Evolutionary conservation across 1,284 basidiomycete species (phyloP).

Genomic region (Waitea zeae): DNA sequence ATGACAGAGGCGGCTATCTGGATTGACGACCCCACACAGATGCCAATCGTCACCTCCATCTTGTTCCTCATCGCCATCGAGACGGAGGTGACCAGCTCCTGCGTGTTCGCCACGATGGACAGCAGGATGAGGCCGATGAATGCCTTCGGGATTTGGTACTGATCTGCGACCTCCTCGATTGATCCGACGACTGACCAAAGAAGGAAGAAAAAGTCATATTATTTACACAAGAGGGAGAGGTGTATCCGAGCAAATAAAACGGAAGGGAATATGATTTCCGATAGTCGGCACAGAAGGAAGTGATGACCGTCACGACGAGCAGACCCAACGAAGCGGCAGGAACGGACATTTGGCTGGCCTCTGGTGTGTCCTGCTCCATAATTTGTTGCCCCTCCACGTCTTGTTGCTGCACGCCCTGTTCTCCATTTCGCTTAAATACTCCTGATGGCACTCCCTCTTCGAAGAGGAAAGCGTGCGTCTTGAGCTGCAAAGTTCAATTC

Average conservation of each 20-base stretch:
- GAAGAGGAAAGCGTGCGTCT: slow-evolving; percentile 30
- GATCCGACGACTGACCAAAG: slow-evolving; percentile 84
- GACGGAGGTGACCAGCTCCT: slow-evolving; percentile 68
- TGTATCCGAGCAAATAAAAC: too few relatives aligned
- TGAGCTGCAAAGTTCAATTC: too few relatives aligned
- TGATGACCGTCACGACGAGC: slow-evolving; percentile 55
- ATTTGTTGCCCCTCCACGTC: slow-evolving; percentile 38
- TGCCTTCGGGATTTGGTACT: slow-evolving; percentile 67
- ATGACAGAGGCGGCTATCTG: slow-evolving; percentile 86
- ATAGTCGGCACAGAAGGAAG: slow-evolving; percentile 79
- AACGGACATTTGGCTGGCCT: too few relatives aligned
- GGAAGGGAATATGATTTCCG: too few relatives aligned
- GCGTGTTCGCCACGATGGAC: slow-evolving; percentile 63
- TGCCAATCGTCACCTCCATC: slow-evolving; percentile 77
- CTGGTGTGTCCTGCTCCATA: slow-evolving; percentile 48
- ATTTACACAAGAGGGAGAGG: too few relatives aligned
- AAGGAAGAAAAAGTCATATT: too few relatives aligned
- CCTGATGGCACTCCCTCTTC: too few relatives aligned
- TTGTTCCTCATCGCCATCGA: slow-evolving; percentile 86
- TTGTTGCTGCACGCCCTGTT: slow-evolving; percentile 12
- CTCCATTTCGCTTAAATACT: too few relatives aligned
- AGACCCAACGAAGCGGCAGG: slow-evolving; percentile 34
- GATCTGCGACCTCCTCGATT: slow-evolving; percentile 75
- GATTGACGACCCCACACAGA: slow-evolving; percentile 83
- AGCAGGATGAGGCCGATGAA: slow-evolving; percentile 67